Conservation (phyloP, 2,329 filamentous ascomycete species). For the Phoma sp. region DNA sequence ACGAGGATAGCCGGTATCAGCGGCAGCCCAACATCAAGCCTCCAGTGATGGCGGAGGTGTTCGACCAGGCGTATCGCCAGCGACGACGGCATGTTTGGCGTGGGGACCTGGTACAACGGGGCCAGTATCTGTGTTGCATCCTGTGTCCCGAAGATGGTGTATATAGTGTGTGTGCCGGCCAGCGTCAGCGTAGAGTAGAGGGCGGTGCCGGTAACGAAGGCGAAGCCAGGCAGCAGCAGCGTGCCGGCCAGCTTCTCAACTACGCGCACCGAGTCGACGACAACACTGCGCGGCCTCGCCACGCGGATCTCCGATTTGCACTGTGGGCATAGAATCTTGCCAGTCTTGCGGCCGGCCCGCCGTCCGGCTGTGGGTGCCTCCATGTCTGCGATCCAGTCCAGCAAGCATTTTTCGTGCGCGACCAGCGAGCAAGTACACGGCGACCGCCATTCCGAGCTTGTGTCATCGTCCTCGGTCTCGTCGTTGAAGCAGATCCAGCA, state of each 20-base stretch:
- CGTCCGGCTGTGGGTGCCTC: slow-evolving; percentile 67
- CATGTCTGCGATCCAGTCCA: slow-evolving; percentile 93
- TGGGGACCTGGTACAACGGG: slow-evolving; percentile 48
- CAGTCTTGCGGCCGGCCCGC: slow-evolving; percentile 54
- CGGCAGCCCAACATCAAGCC: slow-evolving; percentile 67
- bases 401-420: slow-evolving; percentile 87
- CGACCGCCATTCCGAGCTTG: slow-evolving; percentile 76
- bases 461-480: slow-evolving; percentile 68
- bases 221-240: slow-evolving; percentile 70
- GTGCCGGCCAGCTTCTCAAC: slow-evolving; percentile 64
- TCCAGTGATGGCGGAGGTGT: slow-evolving; percentile 53
- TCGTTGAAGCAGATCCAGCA: slow-evolving; percentile 77
- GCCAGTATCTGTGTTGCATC: slow-evolving; percentile 65
- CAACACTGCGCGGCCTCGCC: slow-evolving; percentile 73
- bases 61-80: slow-evolving; percentile 42
- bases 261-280: slow-evolving; percentile 71
- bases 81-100: slow-evolving; percentile 37
- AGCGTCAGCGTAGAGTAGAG: slow-evolving; percentile 56
- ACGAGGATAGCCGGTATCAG: slow-evolving; percentile 73
- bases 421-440: slow-evolving; percentile 91
- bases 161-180: slow-evolving; percentile 69
- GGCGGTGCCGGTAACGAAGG: slow-evolving; percentile 60
- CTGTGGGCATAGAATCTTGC: slow-evolving; percentile 82
- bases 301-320: slow-evolving; percentile 85
- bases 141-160: slow-evolving; percentile 69